These are phyloP conservation scores for Pythium brassicae DNA, from an alignment of 352 stramenopile genomes.

Conservation along the genomic window DNA sequence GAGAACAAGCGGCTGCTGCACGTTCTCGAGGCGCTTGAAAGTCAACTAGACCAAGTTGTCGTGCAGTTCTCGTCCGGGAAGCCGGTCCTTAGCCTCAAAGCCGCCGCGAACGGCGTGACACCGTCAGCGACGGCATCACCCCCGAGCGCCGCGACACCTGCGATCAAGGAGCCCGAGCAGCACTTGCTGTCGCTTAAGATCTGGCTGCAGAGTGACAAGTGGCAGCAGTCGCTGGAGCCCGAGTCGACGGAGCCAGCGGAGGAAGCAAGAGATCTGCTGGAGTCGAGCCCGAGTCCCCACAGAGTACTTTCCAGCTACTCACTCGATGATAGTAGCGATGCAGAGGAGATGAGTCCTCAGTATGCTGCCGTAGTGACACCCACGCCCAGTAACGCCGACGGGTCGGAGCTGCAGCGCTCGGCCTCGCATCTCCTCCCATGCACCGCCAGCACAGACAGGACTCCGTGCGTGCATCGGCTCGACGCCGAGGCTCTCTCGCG, in stretches of 20 bases:
- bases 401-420: not conserved
- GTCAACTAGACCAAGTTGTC: slow-evolving; percentile 39
- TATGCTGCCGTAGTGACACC: not conserved
- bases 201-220: slow-evolving; percentile 54
- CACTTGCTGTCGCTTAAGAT: slow-evolving; percentile 34
- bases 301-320: not conserved
- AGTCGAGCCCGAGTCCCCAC: slow-evolving; percentile 1
- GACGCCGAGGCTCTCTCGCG: slow-evolving; percentile 57
- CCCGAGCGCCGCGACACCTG: not conserved
- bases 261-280: not conserved
- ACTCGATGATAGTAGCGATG: not conserved
- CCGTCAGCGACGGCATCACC: not conserved
- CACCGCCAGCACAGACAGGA: slow-evolving; percentile 10
- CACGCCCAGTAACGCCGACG: not conserved
- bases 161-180: not conserved
- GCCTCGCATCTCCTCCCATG: not conserved
- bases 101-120: not conserved
- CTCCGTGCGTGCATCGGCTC: slow-evolving; percentile 44
- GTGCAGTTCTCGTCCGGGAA: slow-evolving; percentile 35
- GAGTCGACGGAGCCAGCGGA: slow-evolving; percentile 2
- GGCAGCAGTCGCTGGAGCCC: slow-evolving; percentile 28
- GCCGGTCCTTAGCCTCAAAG: slow-evolving; percentile 26
- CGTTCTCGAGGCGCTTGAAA: slow-evolving; percentile 42
- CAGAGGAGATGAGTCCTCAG: not conserved
- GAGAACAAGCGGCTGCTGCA: slow-evolving; percentile 49